Base-by-base conservation (phyloP, 805 yeast genomes). In the Yamadazyma laniorum region DNA sequence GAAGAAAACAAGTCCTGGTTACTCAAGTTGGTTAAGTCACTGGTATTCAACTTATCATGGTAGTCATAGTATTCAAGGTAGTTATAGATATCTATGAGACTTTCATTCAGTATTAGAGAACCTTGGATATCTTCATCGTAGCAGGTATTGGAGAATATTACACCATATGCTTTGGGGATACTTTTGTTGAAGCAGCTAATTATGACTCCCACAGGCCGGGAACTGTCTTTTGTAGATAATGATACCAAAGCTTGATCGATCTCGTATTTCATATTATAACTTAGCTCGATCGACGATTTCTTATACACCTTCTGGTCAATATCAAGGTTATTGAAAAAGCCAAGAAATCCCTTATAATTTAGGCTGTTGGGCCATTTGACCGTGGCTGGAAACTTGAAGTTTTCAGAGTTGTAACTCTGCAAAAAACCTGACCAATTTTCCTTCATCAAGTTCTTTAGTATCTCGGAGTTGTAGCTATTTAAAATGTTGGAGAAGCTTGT, bases 331-430 rank as follows among this genome's bases (percentile, higher is more conserved):
- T 56, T 55, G 6, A 64, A 38, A 30, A 63, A 46, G 3, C 67
- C 69, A 19, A 67, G 48, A 27, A 65, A 57, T 4, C 74, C 74
- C 26, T 46, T 48, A 41, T 58, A 56, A 44, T 66, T 67, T 27
- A 65, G 39, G 15, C 51, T 43, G 32, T 63, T 62, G 21, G 65
- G 62, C 74, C 74, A 68, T 13, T 37, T 39, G n/a, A 61, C 44
- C 14, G 41, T 48, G 1, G 46, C 51, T 29, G 53, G 63, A 42
- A 44, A 45, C 36, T 31, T 47, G 42, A 36, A 49, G 18, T 37
- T 45, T 35, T 43, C 56, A 5, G 32, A 25, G 41, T 67, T 65
- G 40, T 51, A 63, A 26, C 42, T 49, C 1, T 25, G 18, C 16
- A 61, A 17, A 34, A 65, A 66, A 9, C 55, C 56, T 1, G 34